phyloP scores from a whole-genome alignment of 441 rosid species.

The Pelargonium citronellum region DNA sequence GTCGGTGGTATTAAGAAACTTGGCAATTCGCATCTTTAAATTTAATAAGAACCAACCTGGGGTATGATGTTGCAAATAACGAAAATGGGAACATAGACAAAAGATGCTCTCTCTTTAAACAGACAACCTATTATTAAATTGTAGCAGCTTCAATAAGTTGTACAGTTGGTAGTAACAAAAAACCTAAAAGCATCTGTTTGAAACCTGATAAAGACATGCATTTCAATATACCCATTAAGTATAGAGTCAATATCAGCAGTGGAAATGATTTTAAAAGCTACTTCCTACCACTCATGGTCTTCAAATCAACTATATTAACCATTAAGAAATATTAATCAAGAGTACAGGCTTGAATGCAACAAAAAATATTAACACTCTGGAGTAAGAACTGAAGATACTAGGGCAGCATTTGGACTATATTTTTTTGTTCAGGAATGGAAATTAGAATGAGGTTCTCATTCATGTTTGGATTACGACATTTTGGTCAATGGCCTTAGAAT shows the following conservation, averaged over 20 bases:
- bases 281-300: not conserved
- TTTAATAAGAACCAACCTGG: slow-evolving; percentile 44
- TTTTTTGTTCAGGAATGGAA: no score
- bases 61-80: slow-evolving; percentile 17
- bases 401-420: no score
- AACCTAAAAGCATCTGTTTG: slow-evolving; percentile 65
- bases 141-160: slow-evolving; percentile 68
- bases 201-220: slow-evolving; percentile 60
- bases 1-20: slow-evolving; percentile 32
- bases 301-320: no score
- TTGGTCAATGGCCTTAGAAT: no score
- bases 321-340: no score
- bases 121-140: slow-evolving; percentile 61
- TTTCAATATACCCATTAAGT: slow-evolving; percentile 24
- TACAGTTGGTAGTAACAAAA: slow-evolving; percentile 61
- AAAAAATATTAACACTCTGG: no score
- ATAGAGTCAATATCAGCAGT: slow-evolving; percentile 7
- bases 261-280: not conserved
- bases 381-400: no score
- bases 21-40: slow-evolving; percentile 25
- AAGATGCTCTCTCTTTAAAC: slow-evolving; percentile 53
- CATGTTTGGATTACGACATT: no score
- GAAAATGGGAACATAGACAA: slow-evolving; percentile 23
- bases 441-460: no score
- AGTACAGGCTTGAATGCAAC: no score